Evolutionary conservation across 306 rosid genomes (phyloP).

Genomic region (Dalbergia cochinchinensis): DNA sequence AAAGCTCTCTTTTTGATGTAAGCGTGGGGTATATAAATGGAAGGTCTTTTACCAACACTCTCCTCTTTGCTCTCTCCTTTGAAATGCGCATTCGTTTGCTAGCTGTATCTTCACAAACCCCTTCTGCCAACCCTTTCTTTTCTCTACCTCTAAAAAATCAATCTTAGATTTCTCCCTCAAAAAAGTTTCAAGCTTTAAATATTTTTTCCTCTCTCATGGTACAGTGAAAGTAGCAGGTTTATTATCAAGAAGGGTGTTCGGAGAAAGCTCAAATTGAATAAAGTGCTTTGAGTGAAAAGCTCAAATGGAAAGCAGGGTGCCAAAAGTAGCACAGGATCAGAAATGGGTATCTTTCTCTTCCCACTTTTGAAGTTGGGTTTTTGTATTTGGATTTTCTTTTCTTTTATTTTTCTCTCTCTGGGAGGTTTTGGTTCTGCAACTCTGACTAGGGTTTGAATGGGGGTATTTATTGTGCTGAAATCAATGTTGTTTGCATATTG

Average conservation of each 20-base stretch:
- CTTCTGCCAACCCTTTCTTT: slow-evolving; percentile 13
- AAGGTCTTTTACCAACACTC: slow-evolving; percentile 38
- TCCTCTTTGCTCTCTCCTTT: background rate
- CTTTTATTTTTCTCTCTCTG: slow-evolving; percentile 46
- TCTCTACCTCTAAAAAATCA: slow-evolving; percentile 29
- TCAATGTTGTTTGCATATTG: slow-evolving; percentile 69
- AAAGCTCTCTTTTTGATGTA: slow-evolving; percentile 84
- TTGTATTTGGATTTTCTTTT: slow-evolving; percentile 38
- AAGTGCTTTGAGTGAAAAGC: slow-evolving; percentile 66
- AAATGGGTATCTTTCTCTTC: slow-evolving; percentile 81
- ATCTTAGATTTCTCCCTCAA: slow-evolving; percentile 21
- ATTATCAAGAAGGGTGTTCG: slow-evolving; percentile 40
- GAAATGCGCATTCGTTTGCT: slow-evolving; percentile 32
- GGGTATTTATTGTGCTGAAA: slow-evolving; percentile 74
- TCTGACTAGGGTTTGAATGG: slow-evolving; percentile 93
- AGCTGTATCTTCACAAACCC: slow-evolving; percentile 11
- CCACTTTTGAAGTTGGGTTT: slow-evolving; percentile 62
- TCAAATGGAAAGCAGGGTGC: slow-evolving; percentile 65
- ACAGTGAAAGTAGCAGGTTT: slow-evolving; percentile 38
- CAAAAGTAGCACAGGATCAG: slow-evolving; percentile 83
- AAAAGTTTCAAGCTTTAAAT: slow-evolving; percentile 36
- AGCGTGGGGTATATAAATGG: slow-evolving; percentile 82
- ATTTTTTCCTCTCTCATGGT: slow-evolving; percentile 40
- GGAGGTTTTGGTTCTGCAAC: slow-evolving; percentile 56
- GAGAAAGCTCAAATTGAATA: slow-evolving; percentile 21